Percentiles rank a stretch among this genome's conserved stretches.
These are phyloP conservation scores for Sindora glabra DNA, from an alignment of 306 rosid genomes.

Conservation along the genomic window DNA sequence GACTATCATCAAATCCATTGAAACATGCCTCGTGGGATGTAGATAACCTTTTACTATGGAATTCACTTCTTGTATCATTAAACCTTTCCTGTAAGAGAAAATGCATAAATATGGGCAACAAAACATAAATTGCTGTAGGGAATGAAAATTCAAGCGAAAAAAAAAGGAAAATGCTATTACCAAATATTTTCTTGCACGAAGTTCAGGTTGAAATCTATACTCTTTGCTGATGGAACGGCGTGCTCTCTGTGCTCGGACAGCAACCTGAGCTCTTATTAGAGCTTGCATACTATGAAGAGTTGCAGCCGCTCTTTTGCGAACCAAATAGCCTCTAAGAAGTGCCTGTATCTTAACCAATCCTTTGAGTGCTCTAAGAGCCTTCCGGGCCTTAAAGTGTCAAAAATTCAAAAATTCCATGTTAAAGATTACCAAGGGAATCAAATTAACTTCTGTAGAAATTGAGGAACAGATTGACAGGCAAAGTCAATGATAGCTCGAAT, in stretches of 20 bases:
- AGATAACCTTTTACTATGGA: constrained; percentile 68
- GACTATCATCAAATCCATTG: constrained; percentile 59
- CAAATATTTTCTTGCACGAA: constrained; percentile 48
- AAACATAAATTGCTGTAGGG: background rate
- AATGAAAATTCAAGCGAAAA: background rate
- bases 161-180: constrained; percentile 29
- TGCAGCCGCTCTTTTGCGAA: constrained; percentile 79
- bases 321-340: constrained; percentile 79
- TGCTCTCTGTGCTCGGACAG: constrained; percentile 67
- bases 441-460: background rate
- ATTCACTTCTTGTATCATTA: constrained; percentile 72
- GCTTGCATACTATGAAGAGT: constrained; percentile 95
- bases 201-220: constrained; percentile 35
- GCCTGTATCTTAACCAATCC: constrained; percentile 94
- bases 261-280: constrained; percentile 72
- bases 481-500: too few relatives aligned
- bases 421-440: background rate
- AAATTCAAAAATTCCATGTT: too few relatives aligned
- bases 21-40: constrained; percentile 43
- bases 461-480: too few relatives aligned
- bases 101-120: background rate
- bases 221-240: constrained; percentile 77
- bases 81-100: constrained; percentile 46
- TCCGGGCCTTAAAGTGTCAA: too few relatives aligned
- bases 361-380: constrained; percentile 79